Conservation (phyloP, 192 early-diverging fungal genomes). For the Linnemannia hyalina region DNA sequence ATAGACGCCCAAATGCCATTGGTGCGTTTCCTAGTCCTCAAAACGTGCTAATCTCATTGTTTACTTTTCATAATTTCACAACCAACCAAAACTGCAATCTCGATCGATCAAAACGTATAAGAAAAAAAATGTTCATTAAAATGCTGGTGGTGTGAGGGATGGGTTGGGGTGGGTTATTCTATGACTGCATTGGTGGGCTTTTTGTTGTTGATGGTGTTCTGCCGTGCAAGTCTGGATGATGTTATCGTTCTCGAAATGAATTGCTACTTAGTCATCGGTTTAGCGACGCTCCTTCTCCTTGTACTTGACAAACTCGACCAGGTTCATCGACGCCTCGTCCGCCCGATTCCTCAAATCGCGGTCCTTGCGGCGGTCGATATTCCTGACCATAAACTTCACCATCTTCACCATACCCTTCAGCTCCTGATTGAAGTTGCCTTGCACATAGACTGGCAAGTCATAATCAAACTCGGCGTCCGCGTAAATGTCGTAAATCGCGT, state of each 20-base stretch:
- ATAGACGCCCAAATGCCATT: no score
- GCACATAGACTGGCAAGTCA: constrained; percentile 87
- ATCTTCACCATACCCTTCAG: constrained; percentile 67
- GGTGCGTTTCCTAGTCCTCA: no score
- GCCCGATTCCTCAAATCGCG: constrained; percentile 78
- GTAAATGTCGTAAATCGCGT: constrained; percentile 92
- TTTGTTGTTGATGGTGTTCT: neutral
- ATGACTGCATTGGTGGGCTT: neutral
- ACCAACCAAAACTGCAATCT: no score
- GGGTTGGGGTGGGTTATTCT: neutral
- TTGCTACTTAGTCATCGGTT: constrained; percentile 1
- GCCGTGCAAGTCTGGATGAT: neutral
- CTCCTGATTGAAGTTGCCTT: constrained; percentile 69
- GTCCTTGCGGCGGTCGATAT: constrained; percentile 79
- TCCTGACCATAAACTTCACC: constrained; percentile 64
- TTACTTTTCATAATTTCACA: no score
- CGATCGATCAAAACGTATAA: neutral
- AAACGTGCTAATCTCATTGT: no score
- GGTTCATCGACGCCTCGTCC: constrained; percentile 85
- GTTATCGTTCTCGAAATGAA: neutral
- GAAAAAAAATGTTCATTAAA: neutral
- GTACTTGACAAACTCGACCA: constrained; percentile 90
- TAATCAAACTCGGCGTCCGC: constrained; percentile 86
- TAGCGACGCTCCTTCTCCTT: constrained; percentile 81
- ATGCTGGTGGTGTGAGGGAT: neutral